Conservation (phyloP, 108 stramenopile species). For the Schizochytrium sp. region DNA sequence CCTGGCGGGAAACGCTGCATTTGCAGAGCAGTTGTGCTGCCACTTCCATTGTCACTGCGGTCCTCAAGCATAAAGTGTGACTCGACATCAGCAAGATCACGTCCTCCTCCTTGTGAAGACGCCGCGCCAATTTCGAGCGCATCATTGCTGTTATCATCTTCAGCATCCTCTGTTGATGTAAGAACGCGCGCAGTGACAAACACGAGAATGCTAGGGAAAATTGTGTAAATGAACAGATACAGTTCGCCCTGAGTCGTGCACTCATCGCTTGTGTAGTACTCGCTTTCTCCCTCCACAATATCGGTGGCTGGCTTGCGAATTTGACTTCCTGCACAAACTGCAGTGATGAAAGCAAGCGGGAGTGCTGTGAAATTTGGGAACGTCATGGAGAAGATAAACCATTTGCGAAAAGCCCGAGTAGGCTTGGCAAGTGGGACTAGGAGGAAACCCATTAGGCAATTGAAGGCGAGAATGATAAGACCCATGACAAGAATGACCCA, state of each 20-base stretch:
- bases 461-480: neutral
- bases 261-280: neutral
- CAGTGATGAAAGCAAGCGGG: slow-evolving; percentile 31
- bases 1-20: too few species aligned
- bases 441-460: neutral
- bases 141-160: neutral
- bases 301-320: neutral
- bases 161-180: neutral
- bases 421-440: slow-evolving; percentile 27
- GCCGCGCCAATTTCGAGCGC: neutral
- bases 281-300: neutral
- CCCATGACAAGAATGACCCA: slow-evolving; percentile 29
- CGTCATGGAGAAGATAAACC: slow-evolving; percentile 45
- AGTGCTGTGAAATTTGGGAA: slow-evolving; percentile 27
- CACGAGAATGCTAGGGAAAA: slow-evolving; percentile 5
- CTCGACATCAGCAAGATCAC: neutral
- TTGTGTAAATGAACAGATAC: slow-evolving; percentile 40
- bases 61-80: neutral
- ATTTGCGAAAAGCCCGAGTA: neutral
- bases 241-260: slow-evolving; percentile 13
- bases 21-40: too few species aligned
- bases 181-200: neutral
- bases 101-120: neutral
- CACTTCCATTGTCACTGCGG: too few species aligned
- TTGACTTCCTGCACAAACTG: neutral